Evolutionary conservation across 2,329 filamentous ascomycete species (phyloP).

Genomic region (Lecanicillium sp.): DNA sequence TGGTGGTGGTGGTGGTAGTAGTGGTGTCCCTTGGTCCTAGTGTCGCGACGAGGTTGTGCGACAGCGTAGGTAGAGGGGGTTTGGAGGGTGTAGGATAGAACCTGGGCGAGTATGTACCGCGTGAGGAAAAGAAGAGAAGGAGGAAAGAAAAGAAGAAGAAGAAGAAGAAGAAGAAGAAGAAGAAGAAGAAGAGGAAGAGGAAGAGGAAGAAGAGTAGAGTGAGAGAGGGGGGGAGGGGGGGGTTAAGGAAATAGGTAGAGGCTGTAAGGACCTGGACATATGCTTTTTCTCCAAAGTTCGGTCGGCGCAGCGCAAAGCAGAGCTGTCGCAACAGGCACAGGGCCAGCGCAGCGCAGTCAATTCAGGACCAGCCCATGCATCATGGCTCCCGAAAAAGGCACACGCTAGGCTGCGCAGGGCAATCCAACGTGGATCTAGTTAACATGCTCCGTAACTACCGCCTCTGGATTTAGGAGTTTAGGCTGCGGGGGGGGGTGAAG

Average conservation of each 20-base stretch:
- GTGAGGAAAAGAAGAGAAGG: background rate
- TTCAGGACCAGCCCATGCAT: background rate
- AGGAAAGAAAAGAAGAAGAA: background rate
- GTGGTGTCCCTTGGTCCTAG: background rate
- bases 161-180: background rate
- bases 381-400: constrained; percentile 1
- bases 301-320: constrained; percentile 1
- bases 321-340: too few relatives aligned
- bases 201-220: background rate
- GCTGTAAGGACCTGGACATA: background rate
- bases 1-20: too few relatives aligned
- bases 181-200: background rate
- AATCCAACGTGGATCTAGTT: constrained; percentile 12
- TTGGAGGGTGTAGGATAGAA: too few relatives aligned
- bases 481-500: background rate
- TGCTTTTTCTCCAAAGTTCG: background rate
- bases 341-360: too few relatives aligned
- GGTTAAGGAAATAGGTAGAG: too few relatives aligned
- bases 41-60: background rate
- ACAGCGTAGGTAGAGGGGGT: background rate
- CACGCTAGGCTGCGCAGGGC: constrained; percentile 7
- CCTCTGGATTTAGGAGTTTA: constrained; percentile 4
- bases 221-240: too few relatives aligned
- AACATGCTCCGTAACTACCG: too few relatives aligned
- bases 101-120: background rate